A percentile compares a stretch with the other conserved stretches of the same genome.
phyloP scores from a whole-genome alignment of 1,284 basidiomycete species.

The Apiotrichum mycotoxinovorans region DNA sequence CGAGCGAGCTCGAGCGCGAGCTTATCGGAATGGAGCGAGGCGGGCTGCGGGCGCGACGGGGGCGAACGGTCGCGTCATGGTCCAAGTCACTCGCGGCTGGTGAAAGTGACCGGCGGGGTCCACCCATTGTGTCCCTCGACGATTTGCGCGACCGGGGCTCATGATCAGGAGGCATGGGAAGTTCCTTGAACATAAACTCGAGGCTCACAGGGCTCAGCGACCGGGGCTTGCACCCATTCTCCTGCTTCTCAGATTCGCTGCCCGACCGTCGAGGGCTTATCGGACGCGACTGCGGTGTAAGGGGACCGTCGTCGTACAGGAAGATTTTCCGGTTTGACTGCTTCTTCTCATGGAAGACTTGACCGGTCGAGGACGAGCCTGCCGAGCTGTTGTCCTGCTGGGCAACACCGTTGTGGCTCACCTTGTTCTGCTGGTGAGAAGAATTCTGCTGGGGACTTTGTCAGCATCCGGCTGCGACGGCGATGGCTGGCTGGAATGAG shows the following conservation, averaged over 20 bases:
- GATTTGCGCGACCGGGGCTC: background rate
- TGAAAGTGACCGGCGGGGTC: background rate
- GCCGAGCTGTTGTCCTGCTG: background rate
- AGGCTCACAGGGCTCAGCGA: conserved; percentile 1
- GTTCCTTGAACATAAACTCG: conserved; percentile 5
- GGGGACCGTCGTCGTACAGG: conserved; percentile 3
- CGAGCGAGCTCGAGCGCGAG: background rate
- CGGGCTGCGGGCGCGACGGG: background rate
- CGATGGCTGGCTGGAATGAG: background rate
- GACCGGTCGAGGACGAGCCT: background rate
- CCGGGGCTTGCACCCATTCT: background rate
- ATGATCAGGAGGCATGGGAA: background rate
- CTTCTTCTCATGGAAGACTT: background rate
- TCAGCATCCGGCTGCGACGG: background rate
- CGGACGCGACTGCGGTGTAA: conserved; percentile 2
- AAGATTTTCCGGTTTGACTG: background rate
- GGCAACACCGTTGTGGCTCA: background rate
- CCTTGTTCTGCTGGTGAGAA: background rate
- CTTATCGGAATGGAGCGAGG: background rate
- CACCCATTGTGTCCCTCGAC: background rate
- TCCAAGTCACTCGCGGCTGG: background rate
- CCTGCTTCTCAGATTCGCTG: background rate
- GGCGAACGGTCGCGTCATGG: background rate
- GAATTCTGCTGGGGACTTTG: background rate
- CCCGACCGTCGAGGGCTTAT: background rate